Evolutionary conservation across 257 asterid genomes (phyloP).

Genomic region (Nicotiana undulata): DNA sequence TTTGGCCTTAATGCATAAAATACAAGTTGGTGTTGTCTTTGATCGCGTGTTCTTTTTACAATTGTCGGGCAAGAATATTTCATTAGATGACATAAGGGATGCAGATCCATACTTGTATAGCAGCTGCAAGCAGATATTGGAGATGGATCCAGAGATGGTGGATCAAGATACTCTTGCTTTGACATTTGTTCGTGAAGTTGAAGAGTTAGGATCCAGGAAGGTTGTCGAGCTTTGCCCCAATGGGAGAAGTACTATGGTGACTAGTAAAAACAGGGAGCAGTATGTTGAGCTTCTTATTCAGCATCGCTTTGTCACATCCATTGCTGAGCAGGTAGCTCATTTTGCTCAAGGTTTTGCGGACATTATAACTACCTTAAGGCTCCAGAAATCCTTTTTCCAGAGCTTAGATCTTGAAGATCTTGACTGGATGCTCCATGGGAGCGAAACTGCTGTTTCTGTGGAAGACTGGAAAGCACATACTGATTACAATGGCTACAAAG

Average conservation of each 20-base stretch:
- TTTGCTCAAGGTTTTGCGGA: constrained; percentile 72
- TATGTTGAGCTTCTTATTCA: constrained; percentile 72
- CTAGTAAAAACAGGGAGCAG: constrained; percentile 62
- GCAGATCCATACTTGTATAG: constrained; percentile 79
- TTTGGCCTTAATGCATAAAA: constrained; percentile 82
- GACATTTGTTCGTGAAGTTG: constrained; percentile 71
- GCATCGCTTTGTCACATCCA: constrained; percentile 62
- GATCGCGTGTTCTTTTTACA: constrained; percentile 77
- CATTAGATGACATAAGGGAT: constrained; percentile 74
- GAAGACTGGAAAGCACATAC: constrained; percentile 97
- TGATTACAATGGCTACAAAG: constrained; percentile 64
- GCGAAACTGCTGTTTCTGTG: constrained; percentile 64
- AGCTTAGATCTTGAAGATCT: constrained; percentile 75
- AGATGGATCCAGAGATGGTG: constrained; percentile 74
- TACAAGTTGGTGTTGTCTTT: constrained; percentile 84
- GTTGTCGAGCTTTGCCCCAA: constrained; percentile 61
- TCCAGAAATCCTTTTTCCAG: constrained; percentile 52
- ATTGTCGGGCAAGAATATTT: constrained; percentile 56
- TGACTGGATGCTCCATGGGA: constrained; percentile 76
- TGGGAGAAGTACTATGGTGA: constrained; percentile 57
- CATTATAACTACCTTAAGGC: constrained; percentile 33
- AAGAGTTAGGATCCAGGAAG: constrained; percentile 78
- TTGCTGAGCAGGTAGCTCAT: constrained; percentile 53
- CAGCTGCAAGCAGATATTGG: constrained; percentile 90
- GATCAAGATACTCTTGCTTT: constrained; percentile 87